Evolutionary conservation across 768 basidiomycete species (phyloP).

Genomic region (Auriculariales sp.): DNA sequence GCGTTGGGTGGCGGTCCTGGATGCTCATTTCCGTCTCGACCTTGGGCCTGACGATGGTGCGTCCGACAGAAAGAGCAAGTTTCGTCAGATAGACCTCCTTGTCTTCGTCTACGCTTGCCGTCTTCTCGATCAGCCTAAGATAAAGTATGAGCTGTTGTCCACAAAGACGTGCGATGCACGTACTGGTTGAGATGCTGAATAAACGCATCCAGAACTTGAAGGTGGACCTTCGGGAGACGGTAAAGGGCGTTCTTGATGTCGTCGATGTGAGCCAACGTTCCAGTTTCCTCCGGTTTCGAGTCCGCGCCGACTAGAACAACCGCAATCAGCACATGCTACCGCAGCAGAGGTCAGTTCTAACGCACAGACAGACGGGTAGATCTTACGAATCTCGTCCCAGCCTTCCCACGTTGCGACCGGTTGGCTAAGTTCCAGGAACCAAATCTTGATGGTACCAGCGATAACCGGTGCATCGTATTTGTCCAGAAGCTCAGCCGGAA

Average conservation of each 20-base stretch:
- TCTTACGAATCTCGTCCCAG: conserved; percentile 78
- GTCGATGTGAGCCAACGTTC: conserved; percentile 46
- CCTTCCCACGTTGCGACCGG: conserved; percentile 75
- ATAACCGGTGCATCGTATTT: conserved; percentile 79
- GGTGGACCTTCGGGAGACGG: conserved; percentile 61
- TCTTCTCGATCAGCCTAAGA: conserved; percentile 58
- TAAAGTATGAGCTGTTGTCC: conserved; percentile 2
- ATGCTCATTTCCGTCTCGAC: conserved; percentile 72
- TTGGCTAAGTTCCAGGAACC: conserved; percentile 83
- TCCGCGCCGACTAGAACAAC: conserved; percentile 34
- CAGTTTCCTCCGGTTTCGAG: conserved; percentile 32
- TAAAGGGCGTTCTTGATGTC: conserved; percentile 49
- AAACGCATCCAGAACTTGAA: conserved; percentile 66
- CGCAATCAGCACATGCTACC: neutral
- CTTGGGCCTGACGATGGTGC: conserved; percentile 71
- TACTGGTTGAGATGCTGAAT: conserved; percentile 63
- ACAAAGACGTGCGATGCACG: conserved; percentile 14
- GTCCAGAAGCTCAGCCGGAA: conserved; percentile 40
- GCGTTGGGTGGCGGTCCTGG: conserved; percentile 76
- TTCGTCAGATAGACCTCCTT: conserved; percentile 77
- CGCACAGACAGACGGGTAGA: conserved; percentile 66
- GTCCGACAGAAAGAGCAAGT: conserved; percentile 72
- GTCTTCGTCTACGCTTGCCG: conserved; percentile 45
- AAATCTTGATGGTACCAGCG: conserved; percentile 74
- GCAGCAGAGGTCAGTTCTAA: no score